A percentile compares a stretch with the other conserved stretches of the same genome.
These are phyloP conservation scores for Verticillium dahliae DNA, from an alignment of 2,329 filamentous ascomycete genomes.

Conservation along the genomic window DNA sequence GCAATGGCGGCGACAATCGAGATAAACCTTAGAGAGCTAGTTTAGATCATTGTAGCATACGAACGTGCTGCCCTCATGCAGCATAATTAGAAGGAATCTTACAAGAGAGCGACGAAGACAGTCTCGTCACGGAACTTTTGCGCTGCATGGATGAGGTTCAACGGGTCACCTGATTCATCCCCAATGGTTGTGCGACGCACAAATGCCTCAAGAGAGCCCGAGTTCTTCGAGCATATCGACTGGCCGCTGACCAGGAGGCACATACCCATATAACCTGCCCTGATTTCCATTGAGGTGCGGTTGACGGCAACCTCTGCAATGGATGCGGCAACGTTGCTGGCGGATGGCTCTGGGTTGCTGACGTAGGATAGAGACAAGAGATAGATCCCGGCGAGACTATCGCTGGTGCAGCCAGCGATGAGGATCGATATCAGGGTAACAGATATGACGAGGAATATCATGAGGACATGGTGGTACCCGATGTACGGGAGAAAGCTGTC, in stretches of 20 bases:
- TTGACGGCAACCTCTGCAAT: constrained; percentile 85
- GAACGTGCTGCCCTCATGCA: background rate
- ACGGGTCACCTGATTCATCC: constrained; percentile 53
- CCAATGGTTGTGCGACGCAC: constrained; percentile 58
- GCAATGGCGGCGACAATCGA: constrained; percentile 96
- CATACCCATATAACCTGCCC: constrained; percentile 97
- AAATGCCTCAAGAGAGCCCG: constrained; percentile 80
- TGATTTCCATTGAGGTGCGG: constrained; percentile 70
- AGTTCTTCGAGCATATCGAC: constrained; percentile 96
- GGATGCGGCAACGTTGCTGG: constrained; percentile 74
- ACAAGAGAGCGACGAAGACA: constrained; percentile 96
- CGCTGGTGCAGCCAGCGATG: background rate
- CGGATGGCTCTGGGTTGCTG: constrained; percentile 72
- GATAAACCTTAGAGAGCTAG: constrained; percentile 62
- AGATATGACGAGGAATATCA: constrained; percentile 89
- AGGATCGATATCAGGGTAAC: constrained; percentile 90
- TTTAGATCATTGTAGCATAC: background rate
- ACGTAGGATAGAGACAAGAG: constrained; percentile 97
- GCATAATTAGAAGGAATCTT: constrained; percentile 27
- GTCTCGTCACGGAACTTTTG: constrained; percentile 97
- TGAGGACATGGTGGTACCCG: constrained; percentile 80
- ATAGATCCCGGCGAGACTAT: constrained; percentile 64
- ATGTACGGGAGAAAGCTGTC: constrained; percentile 58
- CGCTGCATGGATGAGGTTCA: constrained; percentile 96
- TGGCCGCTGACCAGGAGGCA: constrained; percentile 88